Conservation (phyloP, 768 basidiomycete genomes). For the Lentinula edodes region DNA sequence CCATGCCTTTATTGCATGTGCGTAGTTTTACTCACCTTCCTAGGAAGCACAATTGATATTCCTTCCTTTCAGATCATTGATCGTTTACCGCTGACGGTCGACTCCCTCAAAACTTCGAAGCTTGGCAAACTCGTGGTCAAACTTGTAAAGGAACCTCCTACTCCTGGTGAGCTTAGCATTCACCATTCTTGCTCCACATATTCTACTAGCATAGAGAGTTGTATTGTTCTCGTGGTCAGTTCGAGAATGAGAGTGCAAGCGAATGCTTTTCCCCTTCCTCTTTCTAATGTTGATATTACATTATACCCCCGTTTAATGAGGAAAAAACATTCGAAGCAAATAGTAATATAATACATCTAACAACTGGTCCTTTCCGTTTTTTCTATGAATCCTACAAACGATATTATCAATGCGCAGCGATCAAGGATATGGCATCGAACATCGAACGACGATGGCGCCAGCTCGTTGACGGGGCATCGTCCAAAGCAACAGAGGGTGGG, state of each 20-base stretch:
- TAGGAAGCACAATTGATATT: conserved; percentile 5
- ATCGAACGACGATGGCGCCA: conserved; percentile 80
- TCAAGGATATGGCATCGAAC: conserved; percentile 92
- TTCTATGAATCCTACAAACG: conserved; percentile 22
- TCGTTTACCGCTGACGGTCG: conserved; percentile 70
- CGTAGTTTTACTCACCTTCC: conserved; percentile 27
- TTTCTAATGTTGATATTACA: conserved; percentile 19
- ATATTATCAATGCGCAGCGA: conserved; percentile 47
- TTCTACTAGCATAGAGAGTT: conserved; percentile 1
- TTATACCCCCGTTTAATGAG: conserved; percentile 9
- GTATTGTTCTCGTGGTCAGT: not conserved
- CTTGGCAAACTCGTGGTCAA: conserved; percentile 77
- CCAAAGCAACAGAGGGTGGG: conserved; percentile 63
- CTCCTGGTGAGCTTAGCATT: conserved; percentile 64
- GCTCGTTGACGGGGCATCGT: conserved; percentile 42
- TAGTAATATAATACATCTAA: conserved; percentile 45
- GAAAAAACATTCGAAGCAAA: conserved; percentile 14
- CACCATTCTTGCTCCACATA: conserved; percentile 11
- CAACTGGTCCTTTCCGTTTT: conserved; percentile 33
- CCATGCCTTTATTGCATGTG: conserved; percentile 86
- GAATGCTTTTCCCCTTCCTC: conserved; percentile 19
- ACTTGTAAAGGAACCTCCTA: conserved; percentile 68
- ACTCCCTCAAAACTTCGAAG: conserved; percentile 64
- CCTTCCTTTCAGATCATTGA: conserved; percentile 61
- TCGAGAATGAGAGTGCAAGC: not conserved